Conservation (phyloP, 1,284 basidiomycete genomes). For the Waitea zeae region DNA sequence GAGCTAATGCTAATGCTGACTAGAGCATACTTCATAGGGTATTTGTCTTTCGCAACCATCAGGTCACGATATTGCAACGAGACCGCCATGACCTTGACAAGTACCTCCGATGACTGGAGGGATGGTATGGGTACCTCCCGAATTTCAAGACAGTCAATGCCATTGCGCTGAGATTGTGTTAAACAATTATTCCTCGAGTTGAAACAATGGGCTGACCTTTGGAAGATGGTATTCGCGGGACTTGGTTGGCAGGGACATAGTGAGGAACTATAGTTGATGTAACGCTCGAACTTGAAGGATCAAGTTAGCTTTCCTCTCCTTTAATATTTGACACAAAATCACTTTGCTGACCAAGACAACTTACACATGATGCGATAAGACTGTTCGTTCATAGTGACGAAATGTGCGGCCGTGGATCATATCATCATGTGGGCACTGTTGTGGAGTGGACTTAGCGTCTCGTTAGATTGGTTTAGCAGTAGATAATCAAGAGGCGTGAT, state of each 20-base stretch:
- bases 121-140: slow-evolving; percentile 14
- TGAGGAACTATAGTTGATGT: no score
- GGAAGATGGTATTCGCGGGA: slow-evolving; percentile 17
- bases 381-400: no score
- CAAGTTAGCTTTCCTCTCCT: no score
- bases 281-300: no score
- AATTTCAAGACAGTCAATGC: slow-evolving; percentile 16
- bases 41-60: slow-evolving; percentile 7
- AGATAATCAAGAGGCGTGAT: no score
- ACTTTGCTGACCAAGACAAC: no score
- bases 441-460: no score
- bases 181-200: not conserved
- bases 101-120: slow-evolving; percentile 9
- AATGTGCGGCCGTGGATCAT: no score
- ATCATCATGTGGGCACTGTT: no score
- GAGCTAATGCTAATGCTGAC: not conserved
- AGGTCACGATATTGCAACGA: slow-evolving; percentile 16
- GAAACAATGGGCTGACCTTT: slow-evolving; percentile 6
- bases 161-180: slow-evolving; percentile 12
- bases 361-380: no score
- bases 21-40: slow-evolving; percentile 7
- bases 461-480: no score
- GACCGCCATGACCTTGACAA: slow-evolving; percentile 14
- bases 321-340: no score
- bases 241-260: slow-evolving; percentile 12